Base-by-base conservation (phyloP, 176 grass and related monocot species). In the Eleusine coracana region DNA sequence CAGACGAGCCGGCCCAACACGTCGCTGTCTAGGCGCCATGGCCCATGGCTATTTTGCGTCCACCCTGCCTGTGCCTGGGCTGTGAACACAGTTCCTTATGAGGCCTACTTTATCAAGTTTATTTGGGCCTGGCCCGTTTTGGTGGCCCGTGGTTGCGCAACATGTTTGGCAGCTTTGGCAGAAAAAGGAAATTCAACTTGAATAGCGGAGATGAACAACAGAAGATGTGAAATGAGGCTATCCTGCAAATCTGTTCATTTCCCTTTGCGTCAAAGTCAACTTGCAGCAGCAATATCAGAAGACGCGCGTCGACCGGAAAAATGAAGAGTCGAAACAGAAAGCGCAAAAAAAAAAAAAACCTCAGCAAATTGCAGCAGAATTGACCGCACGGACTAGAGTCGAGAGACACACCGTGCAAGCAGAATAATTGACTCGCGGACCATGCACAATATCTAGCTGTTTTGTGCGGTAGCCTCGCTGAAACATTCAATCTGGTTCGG, bases 401-500 rank as follows among this genome's bases (percentile, higher is more conserved):
- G 0, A 34, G 2, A 34, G 2, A 34, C 31, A 34, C 31, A 34
- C 31, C 31, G 31, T 34, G 31, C 31, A 34, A 34, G 7, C 44
- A 45, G 44, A 6, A 45, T 3, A 45, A 45, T 45, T 45, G 44
- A 45, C 44, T 10, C 0, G 8, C 9, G 1, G 44, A 46, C 0
- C 44, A 46, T 44, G 41, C 44, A 46, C 44, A 10, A 46, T 46
- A 6, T 7, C 9, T 44, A 44, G 41, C 41, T 44, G 41, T 44
- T 44, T 34, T 34, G 31, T 34, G 31, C 2, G 31, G 31, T 34
- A 34, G 31, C 31, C 31, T 34, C 31, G 31, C 36, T 76, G 71
- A 80, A 76, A 23, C 3, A 41, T 52, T 76, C 82, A 48, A 39
- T 50, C 37, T 10, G 18, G 78, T 58, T 66, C 56, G 77, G 78